phyloP scores from a whole-genome alignment of 2,329 filamentous ascomycete species.

The Xylaria sp. region DNA sequence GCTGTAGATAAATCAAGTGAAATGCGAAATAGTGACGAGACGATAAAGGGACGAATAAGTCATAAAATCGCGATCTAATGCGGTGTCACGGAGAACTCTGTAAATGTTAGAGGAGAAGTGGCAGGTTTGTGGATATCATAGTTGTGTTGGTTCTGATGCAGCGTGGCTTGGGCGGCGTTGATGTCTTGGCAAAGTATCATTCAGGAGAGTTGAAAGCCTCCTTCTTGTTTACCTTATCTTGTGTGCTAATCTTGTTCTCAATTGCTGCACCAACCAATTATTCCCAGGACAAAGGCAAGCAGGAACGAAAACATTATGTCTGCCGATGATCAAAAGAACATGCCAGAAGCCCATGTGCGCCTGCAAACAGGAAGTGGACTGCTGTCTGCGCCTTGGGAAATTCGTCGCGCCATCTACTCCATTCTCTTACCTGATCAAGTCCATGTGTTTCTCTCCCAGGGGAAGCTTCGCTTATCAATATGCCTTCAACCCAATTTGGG shows the following conservation, averaged over 20 bases:
- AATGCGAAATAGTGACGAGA: too few relatives aligned
- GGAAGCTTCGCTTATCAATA: background rate
- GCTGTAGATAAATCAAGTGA: too few relatives aligned
- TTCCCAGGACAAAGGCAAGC: too few relatives aligned
- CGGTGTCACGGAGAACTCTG: too few relatives aligned
- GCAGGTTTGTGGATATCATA: too few relatives aligned
- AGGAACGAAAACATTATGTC: too few relatives aligned
- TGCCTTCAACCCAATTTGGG: conserved; percentile 11
- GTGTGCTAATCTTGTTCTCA: background rate
- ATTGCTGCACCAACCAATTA: background rate
- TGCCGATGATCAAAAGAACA: too few relatives aligned
- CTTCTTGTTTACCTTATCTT: background rate
- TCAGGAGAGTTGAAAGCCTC: background rate
- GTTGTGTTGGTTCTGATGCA: background rate
- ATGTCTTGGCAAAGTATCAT: background rate
- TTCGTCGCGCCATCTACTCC: conserved; percentile 8
- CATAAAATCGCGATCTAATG: too few relatives aligned
- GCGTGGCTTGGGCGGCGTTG: conserved; percentile 3
- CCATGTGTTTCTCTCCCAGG: background rate
- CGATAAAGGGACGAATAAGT: too few relatives aligned
- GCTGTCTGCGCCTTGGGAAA: conserved; percentile 9
- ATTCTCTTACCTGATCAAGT: background rate
- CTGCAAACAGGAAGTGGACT: conserved; percentile 1
- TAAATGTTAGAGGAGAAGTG: too few relatives aligned
- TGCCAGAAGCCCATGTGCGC: background rate